Conservation (phyloP, 2,329 filamentous ascomycete genomes). For the Phialophora macrospora region DNA sequence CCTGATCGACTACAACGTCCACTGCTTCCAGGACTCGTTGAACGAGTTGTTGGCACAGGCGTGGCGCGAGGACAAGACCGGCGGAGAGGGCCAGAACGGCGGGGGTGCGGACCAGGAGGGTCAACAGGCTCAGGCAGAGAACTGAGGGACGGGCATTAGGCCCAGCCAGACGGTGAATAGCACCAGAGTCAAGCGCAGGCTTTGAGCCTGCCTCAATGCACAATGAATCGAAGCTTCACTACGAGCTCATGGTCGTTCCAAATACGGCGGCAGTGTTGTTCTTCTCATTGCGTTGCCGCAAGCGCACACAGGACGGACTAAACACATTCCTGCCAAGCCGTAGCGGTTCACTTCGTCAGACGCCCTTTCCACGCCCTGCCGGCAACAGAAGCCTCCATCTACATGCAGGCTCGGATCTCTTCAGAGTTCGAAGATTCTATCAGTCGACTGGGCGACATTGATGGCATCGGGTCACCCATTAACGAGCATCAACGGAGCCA, state of each 20-base stretch:
- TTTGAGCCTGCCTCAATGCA: conserved; percentile 2
- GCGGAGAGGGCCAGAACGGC: conserved; percentile 36
- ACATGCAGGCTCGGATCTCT: conserved; percentile 34
- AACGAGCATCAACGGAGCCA: conserved; percentile 31
- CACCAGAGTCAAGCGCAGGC: background rate
- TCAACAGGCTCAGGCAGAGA: conserved; percentile 14
- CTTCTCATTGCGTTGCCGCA: background rate
- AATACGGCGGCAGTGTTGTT: background rate
- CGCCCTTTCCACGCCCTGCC: conserved; percentile 23
- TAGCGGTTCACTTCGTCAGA: conserved; percentile 24
- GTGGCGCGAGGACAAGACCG: conserved; percentile 49
- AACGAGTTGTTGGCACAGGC: conserved; percentile 63
- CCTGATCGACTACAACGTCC: conserved; percentile 69
- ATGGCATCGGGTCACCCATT: conserved; percentile 28
- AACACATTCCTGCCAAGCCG: conserved; percentile 27
- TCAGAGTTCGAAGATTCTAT: conserved; percentile 30
- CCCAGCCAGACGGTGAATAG: conserved; percentile 2
- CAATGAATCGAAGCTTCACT: background rate
- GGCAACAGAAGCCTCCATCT: conserved; percentile 29
- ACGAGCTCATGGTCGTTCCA: background rate
- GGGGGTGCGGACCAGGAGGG: conserved; percentile 13
- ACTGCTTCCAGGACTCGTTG: conserved; percentile 66
- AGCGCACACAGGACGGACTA: background rate
- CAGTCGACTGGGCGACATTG: conserved; percentile 36
- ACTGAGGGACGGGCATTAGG: conserved; percentile 1